These are phyloP conservation scores for Camelina laxa DNA, from an alignment of 345 rosid genomes.

Conservation along the genomic window DNA sequence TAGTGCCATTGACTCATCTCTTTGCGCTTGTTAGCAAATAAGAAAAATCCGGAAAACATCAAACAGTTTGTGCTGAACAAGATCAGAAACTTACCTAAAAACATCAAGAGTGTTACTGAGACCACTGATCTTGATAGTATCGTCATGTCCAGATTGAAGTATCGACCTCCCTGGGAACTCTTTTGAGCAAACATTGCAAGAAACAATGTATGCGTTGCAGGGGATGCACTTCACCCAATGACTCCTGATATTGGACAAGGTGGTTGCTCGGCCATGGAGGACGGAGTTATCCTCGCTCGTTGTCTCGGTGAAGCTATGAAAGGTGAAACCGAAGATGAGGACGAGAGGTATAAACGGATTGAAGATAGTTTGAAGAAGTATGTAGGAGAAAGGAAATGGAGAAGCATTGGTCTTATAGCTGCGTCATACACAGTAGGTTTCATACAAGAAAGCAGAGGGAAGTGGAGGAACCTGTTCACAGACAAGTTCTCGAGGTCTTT, in stretches of 20 bases:
- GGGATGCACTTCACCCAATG: too few species aligned
- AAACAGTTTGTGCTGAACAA: conserved; percentile 55
- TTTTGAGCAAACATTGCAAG: too few species aligned
- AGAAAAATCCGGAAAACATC: conserved; percentile 40
- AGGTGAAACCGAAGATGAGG: conserved; percentile 32
- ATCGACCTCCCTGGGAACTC: too few species aligned
- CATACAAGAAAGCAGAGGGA: conserved; percentile 54
- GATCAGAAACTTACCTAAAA: conserved; percentile 45
- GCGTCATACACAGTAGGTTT: conserved; percentile 56
- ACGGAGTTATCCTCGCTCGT: too few species aligned
- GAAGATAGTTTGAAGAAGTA: conserved; percentile 53
- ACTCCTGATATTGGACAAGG: too few species aligned
- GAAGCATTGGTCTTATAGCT: conserved; percentile 59
- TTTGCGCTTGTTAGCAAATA: conserved; percentile 35
- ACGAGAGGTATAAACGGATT: conserved; percentile 45
- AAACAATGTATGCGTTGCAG: too few species aligned
- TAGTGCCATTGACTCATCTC: conserved; percentile 8
- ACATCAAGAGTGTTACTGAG: conserved; percentile 41
- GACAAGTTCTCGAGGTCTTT: conserved; percentile 48
- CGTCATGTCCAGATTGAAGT: too few species aligned
- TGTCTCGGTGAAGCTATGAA: too few species aligned
- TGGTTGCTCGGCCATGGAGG: too few species aligned
- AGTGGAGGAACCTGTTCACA: conserved; percentile 46
- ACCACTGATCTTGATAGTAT: too few species aligned
- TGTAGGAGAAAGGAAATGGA: conserved; percentile 66